Conservation (phyloP, 257 asterid genomes). For the Cruciata laevipes region DNA sequence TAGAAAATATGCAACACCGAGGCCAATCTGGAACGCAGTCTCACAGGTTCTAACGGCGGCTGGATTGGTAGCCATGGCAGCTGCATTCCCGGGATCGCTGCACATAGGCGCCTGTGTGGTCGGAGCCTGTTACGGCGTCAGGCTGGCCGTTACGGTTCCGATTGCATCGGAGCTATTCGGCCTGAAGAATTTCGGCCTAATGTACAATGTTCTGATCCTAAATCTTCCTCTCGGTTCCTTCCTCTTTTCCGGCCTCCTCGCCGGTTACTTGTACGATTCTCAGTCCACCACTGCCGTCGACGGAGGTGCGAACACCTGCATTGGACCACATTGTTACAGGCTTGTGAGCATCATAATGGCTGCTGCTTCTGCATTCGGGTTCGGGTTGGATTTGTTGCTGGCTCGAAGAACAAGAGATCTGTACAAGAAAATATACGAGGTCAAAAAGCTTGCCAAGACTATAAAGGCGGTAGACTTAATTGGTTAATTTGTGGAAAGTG, state of each 20-base stretch:
- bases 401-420: conserved; percentile 16
- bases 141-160: conserved; percentile 24
- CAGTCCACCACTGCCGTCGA: conserved; percentile 12
- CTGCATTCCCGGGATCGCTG: conserved; percentile 20
- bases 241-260: conserved; percentile 27
- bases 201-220: conserved; percentile 21
- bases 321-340: conserved; percentile 21
- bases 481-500: no score
- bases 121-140: conserved; percentile 23
- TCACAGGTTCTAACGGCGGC: conserved; percentile 15
- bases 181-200: conserved; percentile 15
- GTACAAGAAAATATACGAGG: conserved; percentile 16
- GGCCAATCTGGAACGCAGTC: conserved; percentile 19
- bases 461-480: no score
- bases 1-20: conserved; percentile 22
- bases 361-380: conserved; percentile 14
- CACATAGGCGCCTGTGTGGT: conserved; percentile 18
- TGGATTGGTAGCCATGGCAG: conserved; percentile 15
- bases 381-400: conserved; percentile 17
- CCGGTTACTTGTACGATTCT: conserved; percentile 24
- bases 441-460: conserved; percentile 2
- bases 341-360: conserved; percentile 22
- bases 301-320: conserved; percentile 19
- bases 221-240: conserved; percentile 27
- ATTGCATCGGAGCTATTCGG: conserved; percentile 24